Conservation (phyloP, 805 yeast species). For the Schwanniomyces sp. region DNA sequence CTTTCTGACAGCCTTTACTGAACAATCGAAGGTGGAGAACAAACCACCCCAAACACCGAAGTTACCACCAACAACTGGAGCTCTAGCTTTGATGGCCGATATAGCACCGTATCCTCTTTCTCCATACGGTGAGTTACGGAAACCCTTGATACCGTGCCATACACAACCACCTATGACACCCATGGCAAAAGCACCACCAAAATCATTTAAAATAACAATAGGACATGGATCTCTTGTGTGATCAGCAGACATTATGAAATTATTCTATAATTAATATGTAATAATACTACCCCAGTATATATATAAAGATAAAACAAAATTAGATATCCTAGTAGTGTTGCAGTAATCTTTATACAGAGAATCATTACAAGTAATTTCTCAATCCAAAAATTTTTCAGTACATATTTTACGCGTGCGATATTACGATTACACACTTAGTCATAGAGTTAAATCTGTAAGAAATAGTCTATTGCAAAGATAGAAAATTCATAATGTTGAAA, state of each 20-base stretch:
- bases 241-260: constrained; percentile 67
- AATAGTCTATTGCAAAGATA: too few species aligned
- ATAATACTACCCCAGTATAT: neutral
- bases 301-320: neutral
- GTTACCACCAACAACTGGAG: constrained; percentile 98
- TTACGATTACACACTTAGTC: neutral
- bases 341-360: neutral
- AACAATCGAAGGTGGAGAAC: constrained; percentile 93
- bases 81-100: constrained; percentile 90
- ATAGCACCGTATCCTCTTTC: constrained; percentile 90
- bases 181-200: constrained; percentile 99
- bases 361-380: neutral
- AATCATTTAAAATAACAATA: constrained; percentile 89
- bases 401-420: constrained; percentile 1
- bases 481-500: too few species aligned
- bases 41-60: constrained; percentile 99
- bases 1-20: constrained; percentile 91
- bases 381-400: constrained; percentile 7
- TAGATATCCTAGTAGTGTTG: neutral
- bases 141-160: constrained; percentile 99
- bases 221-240: constrained; percentile 99
- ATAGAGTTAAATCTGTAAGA: neutral
- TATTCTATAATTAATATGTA: constrained; percentile 5
- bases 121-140: constrained; percentile 96
- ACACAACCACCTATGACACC: constrained; percentile 98